Conservation (phyloP, 805 yeast genomes). For the Candida broadrunensis region DNA sequence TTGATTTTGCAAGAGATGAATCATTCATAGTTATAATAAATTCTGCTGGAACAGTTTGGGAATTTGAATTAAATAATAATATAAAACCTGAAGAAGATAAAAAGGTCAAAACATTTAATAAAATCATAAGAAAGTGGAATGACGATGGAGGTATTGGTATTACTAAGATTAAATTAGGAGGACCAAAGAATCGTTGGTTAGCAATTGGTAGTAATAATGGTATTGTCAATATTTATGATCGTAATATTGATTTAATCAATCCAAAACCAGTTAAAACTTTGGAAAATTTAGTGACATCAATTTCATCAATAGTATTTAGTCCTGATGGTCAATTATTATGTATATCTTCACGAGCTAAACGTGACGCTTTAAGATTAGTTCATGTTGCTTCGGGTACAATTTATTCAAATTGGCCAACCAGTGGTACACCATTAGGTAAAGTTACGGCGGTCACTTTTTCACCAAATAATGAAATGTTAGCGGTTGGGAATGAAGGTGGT, state of each 20-base stretch:
- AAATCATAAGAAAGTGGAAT: constrained; percentile 67
- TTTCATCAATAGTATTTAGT: constrained; percentile 70
- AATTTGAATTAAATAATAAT: constrained; percentile 44
- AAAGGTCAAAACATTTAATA: constrained; percentile 20
- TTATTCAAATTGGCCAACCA: constrained; percentile 95
- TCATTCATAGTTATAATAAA: constrained; percentile 56
- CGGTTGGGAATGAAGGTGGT: constrained; percentile 90
- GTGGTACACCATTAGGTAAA: constrained; percentile 93
- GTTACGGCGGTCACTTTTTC: constrained; percentile 81
- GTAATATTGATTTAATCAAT: constrained; percentile 21
- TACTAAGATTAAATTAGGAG: constrained; percentile 73
- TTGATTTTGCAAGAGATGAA: constrained; percentile 58
- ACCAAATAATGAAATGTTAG: constrained; percentile 77
- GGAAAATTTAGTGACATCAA: constrained; percentile 78
- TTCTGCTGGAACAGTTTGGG: constrained; percentile 86
- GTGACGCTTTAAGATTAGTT: constrained; percentile 81
- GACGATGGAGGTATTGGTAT: constrained; percentile 86
- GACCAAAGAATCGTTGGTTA: constrained; percentile 67
- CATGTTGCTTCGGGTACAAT: constrained; percentile 87
- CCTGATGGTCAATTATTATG: constrained; percentile 88
- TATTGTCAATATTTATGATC: constrained; percentile 82
- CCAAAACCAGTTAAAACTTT: constrained; percentile 59
- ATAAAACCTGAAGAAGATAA: constrained; percentile 3
- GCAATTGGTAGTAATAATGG: constrained; percentile 92
- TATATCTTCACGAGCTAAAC: constrained; percentile 78